phyloP scores from a whole-genome alignment of 2,329 filamentous ascomycete genomes.

The Chrysoporthe deuterocubensis region DNA sequence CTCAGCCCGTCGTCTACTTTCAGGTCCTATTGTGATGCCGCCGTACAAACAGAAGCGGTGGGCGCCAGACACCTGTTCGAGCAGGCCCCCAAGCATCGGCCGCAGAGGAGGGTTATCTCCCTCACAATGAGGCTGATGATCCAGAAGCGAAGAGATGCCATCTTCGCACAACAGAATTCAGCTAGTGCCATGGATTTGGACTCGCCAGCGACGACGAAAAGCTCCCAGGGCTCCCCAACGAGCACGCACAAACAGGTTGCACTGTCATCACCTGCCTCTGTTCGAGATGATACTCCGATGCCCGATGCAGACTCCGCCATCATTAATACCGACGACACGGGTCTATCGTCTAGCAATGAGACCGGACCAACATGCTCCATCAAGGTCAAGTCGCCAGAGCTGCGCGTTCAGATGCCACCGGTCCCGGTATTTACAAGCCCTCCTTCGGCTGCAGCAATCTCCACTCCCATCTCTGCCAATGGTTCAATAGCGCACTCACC shows the following conservation, averaged over 20 bases:
- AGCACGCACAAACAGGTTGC: constrained; percentile 19
- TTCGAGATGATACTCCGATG: constrained; percentile 37
- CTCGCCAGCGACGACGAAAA: constrained; percentile 41
- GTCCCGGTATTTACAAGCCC: constrained; percentile 54
- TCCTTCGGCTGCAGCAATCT: constrained; percentile 40
- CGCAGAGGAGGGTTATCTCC: constrained; percentile 55
- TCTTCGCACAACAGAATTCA: constrained; percentile 34
- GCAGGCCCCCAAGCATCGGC: constrained; percentile 38
- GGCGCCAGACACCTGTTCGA: constrained; percentile 46
- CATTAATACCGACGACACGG: constrained; percentile 30
- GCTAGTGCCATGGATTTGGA: constrained; percentile 47
- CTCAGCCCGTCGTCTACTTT: constrained; percentile 45
- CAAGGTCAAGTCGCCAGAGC: constrained; percentile 49
- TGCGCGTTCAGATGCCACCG: constrained; percentile 61
- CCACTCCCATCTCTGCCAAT: constrained; percentile 53
- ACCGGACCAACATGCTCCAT: constrained; percentile 23
- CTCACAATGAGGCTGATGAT: constrained; percentile 48
- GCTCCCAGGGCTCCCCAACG: constrained; percentile 19
- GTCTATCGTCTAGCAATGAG: constrained; percentile 26
- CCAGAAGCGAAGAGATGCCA: constrained; percentile 36
- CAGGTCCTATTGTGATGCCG: constrained; percentile 53
- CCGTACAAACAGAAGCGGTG: constrained; percentile 60
- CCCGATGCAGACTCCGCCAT: constrained; percentile 40
- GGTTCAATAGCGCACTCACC: constrained; percentile 55
- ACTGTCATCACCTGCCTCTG: constrained; percentile 22